A percentile compares a stretch with the other conserved stretches of the same genome.
These are phyloP conservation scores for Tylopilus plumbeoviolaceoides DNA, from an alignment of 768 basidiomycete species.

Conservation along the genomic window DNA sequence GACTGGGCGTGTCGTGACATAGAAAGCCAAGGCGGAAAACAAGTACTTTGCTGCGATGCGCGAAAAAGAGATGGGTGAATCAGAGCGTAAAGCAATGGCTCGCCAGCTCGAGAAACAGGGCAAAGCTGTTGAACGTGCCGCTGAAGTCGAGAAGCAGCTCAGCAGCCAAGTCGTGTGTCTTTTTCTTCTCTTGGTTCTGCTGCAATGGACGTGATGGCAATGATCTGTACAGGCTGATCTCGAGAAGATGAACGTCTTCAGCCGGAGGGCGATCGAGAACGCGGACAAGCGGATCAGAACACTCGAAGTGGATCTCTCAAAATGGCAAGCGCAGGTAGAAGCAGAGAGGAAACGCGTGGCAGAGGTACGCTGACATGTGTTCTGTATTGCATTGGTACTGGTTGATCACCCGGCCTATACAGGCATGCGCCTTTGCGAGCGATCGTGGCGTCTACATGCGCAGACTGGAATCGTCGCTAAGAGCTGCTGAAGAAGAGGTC, in stretches of 20 bases:
- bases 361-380: constrained; percentile 34
- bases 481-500: constrained; percentile 42
- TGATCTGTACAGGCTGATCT: constrained; percentile 31
- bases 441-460: constrained; percentile 31
- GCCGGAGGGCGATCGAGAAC: constrained; percentile 29
- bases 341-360: constrained; percentile 36
- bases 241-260: constrained; percentile 42
- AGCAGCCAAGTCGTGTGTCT: constrained; percentile 26
- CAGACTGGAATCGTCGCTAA: constrained; percentile 18
- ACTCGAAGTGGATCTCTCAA: constrained; percentile 32
- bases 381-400: background rate
- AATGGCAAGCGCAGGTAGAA: constrained; percentile 34
- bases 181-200: background rate
- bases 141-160: constrained; percentile 61
- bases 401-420: background rate
- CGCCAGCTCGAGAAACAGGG: constrained; percentile 57
- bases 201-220: background rate
- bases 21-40: constrained; percentile 97
- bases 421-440: constrained; percentile 30
- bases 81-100: constrained; percentile 62
- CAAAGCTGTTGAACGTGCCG: constrained; percentile 60
- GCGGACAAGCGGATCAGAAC: constrained; percentile 25
- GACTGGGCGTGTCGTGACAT: constrained; percentile 2
- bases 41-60: constrained; percentile 91
- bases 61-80: constrained; percentile 78